These are phyloP conservation scores for Candida pseudoviswanathii DNA, from an alignment of 1,139 yeast genomes.

Conservation along the genomic window DNA sequence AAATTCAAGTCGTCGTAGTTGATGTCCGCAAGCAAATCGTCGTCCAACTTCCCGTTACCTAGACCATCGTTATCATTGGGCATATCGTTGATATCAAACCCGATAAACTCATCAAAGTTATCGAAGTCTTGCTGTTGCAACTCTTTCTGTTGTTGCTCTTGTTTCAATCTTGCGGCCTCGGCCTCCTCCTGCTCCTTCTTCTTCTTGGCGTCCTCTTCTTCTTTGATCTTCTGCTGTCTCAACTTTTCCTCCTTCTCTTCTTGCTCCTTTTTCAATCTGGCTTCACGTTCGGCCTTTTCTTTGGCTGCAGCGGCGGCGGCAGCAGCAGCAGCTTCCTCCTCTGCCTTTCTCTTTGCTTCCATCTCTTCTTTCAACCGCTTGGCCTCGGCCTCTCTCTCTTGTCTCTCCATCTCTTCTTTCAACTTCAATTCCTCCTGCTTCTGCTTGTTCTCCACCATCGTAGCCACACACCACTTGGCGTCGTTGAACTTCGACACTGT, in stretches of 20 bases:
- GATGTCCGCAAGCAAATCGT: constrained; percentile 41
- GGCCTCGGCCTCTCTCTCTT: constrained; percentile 28
- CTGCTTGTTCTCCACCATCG: constrained; percentile 46
- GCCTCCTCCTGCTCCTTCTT: constrained; percentile 15
- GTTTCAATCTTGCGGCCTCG: constrained; percentile 11
- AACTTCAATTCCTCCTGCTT: constrained; percentile 44
- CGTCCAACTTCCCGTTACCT: constrained; percentile 21
- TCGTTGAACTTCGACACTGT: constrained; percentile 47
- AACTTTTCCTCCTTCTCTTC: constrained; percentile 18
- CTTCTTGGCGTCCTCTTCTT: constrained; percentile 14
- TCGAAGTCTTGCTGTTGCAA: constrained; percentile 13
- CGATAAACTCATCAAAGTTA: constrained; percentile 17
- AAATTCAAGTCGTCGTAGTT: constrained; percentile 24
- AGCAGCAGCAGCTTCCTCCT: constrained; percentile 22
- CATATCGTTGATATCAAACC: constrained; percentile 18
- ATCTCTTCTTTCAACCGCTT: constrained; percentile 22
- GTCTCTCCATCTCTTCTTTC: constrained; percentile 42
- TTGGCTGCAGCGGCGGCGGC: constrained; percentile 19
- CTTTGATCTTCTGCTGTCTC: constrained; percentile 8
- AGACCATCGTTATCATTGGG: constrained; percentile 18
- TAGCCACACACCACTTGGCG: constrained; percentile 49
- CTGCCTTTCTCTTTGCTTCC: constrained; percentile 24
- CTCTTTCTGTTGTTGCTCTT: constrained; percentile 8
- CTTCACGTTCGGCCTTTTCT: constrained; percentile 21
- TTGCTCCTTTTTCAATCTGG: constrained; percentile 21